Evolutionary conservation across 2,329 filamentous ascomycete species (phyloP).

Genomic region (Xylariaceae sp.): DNA sequence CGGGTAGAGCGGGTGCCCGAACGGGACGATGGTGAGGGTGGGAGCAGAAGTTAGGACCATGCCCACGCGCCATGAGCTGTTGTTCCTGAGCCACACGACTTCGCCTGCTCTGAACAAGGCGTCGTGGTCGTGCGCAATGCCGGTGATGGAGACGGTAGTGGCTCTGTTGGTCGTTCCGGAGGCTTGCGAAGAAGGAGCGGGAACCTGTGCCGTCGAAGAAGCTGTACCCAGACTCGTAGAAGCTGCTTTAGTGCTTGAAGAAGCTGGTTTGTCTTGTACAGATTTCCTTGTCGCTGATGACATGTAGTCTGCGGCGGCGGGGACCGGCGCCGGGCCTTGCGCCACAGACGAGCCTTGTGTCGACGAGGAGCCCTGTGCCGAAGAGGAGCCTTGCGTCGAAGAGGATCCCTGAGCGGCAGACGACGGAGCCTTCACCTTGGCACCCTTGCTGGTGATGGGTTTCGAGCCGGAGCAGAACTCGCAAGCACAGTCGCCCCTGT

Average conservation of each 20-base stretch:
- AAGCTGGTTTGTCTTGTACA: too few relatives aligned
- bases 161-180: background rate
- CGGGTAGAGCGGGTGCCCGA: constrained; percentile 35
- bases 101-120: constrained; percentile 44
- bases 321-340: too few relatives aligned
- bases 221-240: background rate
- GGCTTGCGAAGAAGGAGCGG: constrained; percentile 1
- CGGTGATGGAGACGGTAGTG: constrained; percentile 2
- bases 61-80: constrained; percentile 44
- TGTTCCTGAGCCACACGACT: constrained; percentile 46
- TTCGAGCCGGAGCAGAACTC: constrained; percentile 17
- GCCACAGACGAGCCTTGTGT: too few relatives aligned
- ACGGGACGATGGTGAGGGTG: constrained; percentile 34
- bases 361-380: too few relatives aligned
- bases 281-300: too few relatives aligned
- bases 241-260: too few relatives aligned
- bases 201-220: too few relatives aligned
- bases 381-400: too few relatives aligned
- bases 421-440: constrained; percentile 4
- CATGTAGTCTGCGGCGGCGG: too few relatives aligned
- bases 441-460: constrained; percentile 13
- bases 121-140: constrained; percentile 17
- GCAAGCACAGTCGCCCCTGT: constrained; percentile 20
- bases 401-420: background rate
- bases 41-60: constrained; percentile 30